Evolutionary conservation across 2,329 filamentous ascomycete species (phyloP).

Genomic region (Colletotrichum salicis): DNA sequence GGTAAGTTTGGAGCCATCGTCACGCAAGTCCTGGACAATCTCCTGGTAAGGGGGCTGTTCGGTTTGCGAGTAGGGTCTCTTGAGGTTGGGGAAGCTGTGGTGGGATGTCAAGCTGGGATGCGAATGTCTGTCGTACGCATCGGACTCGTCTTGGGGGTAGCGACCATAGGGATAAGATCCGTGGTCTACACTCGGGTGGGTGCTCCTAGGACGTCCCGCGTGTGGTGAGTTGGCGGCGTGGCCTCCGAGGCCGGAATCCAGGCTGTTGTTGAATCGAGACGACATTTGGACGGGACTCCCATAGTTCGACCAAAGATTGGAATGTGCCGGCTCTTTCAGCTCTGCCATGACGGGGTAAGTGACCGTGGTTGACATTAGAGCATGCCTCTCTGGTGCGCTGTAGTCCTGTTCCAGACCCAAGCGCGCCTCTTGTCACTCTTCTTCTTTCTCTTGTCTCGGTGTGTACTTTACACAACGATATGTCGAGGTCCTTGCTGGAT

Average conservation of each 20-base stretch:
- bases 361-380: constrained; percentile 70
- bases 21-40: constrained; percentile 69
- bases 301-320: constrained; percentile 69
- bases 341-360: constrained; percentile 73
- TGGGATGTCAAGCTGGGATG: constrained; percentile 59
- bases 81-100: constrained; percentile 65
- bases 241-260: constrained; percentile 61
- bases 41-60: constrained; percentile 68
- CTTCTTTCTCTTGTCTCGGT: not conserved
- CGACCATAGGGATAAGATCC: constrained; percentile 62
- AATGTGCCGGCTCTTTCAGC: constrained; percentile 69
- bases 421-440: constrained; percentile 31
- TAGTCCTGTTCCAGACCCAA: constrained; percentile 34
- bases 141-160: constrained; percentile 65
- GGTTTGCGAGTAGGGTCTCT: constrained; percentile 66
- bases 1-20: constrained; percentile 66
- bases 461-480: constrained; percentile 23
- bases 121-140: constrained; percentile 64
- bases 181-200: constrained; percentile 61
- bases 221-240: constrained; percentile 59
- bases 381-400: constrained; percentile 52
- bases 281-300: constrained; percentile 64
- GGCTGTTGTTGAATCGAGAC: constrained; percentile 59
- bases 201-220: constrained; percentile 61
- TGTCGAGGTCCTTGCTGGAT: constrained; percentile 18